Evolutionary conservation across 2,329 filamentous ascomycete species (phyloP).

Genomic region (Penicillium freii): DNA sequence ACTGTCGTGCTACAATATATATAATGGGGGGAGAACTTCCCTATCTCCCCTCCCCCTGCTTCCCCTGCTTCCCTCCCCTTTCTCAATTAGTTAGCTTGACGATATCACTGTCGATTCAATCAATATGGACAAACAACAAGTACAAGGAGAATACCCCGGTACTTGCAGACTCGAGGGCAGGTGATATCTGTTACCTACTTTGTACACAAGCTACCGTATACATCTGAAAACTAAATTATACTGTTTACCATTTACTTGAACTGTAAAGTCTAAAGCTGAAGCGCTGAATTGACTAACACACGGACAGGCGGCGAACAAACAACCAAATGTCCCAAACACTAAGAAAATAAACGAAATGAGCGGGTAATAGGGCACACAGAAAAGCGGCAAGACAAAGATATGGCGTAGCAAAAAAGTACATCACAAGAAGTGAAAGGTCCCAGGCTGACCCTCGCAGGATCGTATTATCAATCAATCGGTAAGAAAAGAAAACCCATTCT

Average conservation of each 20-base stretch:
- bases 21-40: too few relatives aligned
- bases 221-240: neutral
- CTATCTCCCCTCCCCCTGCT: too few relatives aligned
- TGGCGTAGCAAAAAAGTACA: slow-evolving; percentile 32
- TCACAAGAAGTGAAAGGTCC: slow-evolving; percentile 29
- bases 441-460: slow-evolving; percentile 20
- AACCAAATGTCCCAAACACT: slow-evolving; percentile 17
- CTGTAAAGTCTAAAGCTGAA: slow-evolving; percentile 20
- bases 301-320: slow-evolving; percentile 17
- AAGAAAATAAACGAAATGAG: slow-evolving; percentile 26
- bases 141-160: too few relatives aligned
- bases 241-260: slow-evolving; percentile 3
- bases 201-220: too few relatives aligned
- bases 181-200: too few relatives aligned
- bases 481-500: slow-evolving; percentile 27
- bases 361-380: slow-evolving; percentile 32
- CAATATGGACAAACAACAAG: too few relatives aligned
- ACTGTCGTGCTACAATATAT: too few relatives aligned
- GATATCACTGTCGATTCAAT: too few relatives aligned
- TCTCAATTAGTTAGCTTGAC: too few relatives aligned
- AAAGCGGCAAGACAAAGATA: slow-evolving; percentile 28
- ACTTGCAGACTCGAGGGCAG: too few relatives aligned
- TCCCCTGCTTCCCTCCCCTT: too few relatives aligned
- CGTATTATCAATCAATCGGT: slow-evolving; percentile 27
- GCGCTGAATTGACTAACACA: slow-evolving; percentile 31